Conservation (phyloP, 1,284 basidiomycete species). For the Puccinia polysora region DNA sequence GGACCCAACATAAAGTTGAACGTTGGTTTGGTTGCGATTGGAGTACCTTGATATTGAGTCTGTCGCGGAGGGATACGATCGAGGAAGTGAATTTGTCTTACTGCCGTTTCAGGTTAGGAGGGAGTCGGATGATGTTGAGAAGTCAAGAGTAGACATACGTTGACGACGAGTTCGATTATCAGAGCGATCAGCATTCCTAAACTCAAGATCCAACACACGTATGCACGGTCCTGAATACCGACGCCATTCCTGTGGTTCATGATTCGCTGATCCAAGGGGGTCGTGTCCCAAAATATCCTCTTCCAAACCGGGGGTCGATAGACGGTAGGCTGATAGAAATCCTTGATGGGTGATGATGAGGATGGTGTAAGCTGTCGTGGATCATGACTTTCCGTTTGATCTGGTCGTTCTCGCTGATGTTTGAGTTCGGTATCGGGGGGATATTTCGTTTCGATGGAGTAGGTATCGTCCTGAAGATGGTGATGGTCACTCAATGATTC, state of each 20-base stretch:
- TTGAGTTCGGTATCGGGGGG: too few species aligned
- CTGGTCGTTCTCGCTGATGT: too few species aligned
- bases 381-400: too few species aligned
- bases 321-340: background rate
- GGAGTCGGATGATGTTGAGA: background rate
- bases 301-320: conserved; percentile 37
- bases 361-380: background rate
- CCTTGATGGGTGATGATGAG: background rate
- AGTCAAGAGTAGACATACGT: conserved; percentile 5
- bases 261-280: conserved; percentile 21
- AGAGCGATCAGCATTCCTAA: conserved; percentile 37
- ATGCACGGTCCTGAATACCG: conserved; percentile 32
- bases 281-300: conserved; percentile 41
- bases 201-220: conserved; percentile 26
- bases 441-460: background rate
- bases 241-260: conserved; percentile 28
- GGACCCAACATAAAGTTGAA: conserved; percentile 52
- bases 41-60: conserved; percentile 40
- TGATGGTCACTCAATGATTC: background rate
- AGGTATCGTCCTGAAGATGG: background rate
- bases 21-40: conserved; percentile 24
- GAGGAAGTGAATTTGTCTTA: background rate
- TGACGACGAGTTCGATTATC: conserved; percentile 36
- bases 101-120: background rate
- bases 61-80: background rate